A percentile compares a stretch with the other conserved stretches of the same genome.
Conservation (phyloP, 2,329 filamentous ascomycete genomes). For the Colletotrichum simmondsii region DNA sequence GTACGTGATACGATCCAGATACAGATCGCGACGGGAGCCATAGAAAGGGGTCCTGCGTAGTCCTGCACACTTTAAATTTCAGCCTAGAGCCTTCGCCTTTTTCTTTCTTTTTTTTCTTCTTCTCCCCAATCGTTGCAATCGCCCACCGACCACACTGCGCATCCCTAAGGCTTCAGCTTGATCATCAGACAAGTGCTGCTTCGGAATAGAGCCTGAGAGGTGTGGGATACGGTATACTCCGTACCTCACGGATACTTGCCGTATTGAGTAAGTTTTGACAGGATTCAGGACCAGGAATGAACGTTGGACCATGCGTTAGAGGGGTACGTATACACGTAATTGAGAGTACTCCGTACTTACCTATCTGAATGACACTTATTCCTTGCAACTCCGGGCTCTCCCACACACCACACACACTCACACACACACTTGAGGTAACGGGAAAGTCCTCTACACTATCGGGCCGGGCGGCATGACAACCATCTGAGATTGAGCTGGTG, state of each 20-base stretch:
- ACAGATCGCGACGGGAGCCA: slow-evolving; percentile 11
- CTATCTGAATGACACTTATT: background rate
- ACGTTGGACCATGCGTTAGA: background rate
- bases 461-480: slow-evolving; percentile 2
- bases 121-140: background rate
- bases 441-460: background rate
- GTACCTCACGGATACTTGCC: too few relatives aligned
- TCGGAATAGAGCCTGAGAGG: too few relatives aligned
- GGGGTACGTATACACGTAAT: background rate
- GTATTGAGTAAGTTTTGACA: too few relatives aligned
- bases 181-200: background rate
- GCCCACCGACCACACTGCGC: background rate
- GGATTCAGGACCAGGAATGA: background rate
- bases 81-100: slow-evolving; percentile 7
- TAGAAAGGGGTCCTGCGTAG: slow-evolving; percentile 6
- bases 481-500: slow-evolving; percentile 2
- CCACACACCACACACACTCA: background rate
- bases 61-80: slow-evolving; percentile 11
- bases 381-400: background rate
- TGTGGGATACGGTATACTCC: too few relatives aligned
- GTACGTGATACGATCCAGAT: slow-evolving; percentile 23
- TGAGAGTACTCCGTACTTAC: background rate
- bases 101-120: background rate
- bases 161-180: background rate
- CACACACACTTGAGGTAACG: too few relatives aligned